Evolutionary conservation across 768 basidiomycete genomes (phyloP).

Genomic region (Leccinellum albellum): DNA sequence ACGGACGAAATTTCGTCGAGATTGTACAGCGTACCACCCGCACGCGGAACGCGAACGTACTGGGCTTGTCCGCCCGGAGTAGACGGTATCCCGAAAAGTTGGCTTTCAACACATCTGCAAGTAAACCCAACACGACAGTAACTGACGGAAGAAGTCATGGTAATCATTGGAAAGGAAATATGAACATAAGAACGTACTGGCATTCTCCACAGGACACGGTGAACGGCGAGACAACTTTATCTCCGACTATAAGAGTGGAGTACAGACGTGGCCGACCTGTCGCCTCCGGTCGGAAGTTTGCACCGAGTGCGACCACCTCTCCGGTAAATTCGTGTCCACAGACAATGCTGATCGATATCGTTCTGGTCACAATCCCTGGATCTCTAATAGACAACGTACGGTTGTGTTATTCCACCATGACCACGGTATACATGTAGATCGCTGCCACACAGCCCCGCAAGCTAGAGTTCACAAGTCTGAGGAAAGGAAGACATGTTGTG

Average conservation of each 20-base stretch:
- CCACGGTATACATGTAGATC: slow-evolving; percentile 76
- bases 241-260: slow-evolving; percentile 59
- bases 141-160: slow-evolving; percentile 32
- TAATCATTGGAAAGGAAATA: neutral
- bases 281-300: slow-evolving; percentile 44
- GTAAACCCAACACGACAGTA: slow-evolving; percentile 73
- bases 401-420: slow-evolving; percentile 46
- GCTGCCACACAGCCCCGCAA: slow-evolving; percentile 68
- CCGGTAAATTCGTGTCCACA: slow-evolving; percentile 81
- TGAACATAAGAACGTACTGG: slow-evolving; percentile 47
- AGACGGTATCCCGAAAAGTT: slow-evolving; percentile 61
- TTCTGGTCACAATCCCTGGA: neutral
- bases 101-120: slow-evolving; percentile 57
- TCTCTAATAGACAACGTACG: slow-evolving; percentile 38
- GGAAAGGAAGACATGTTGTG: neutral
- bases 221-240: slow-evolving; percentile 79
- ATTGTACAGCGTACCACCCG: slow-evolving; percentile 73
- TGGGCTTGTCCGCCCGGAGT: slow-evolving; percentile 78
- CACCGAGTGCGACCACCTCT: slow-evolving; percentile 63
- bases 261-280: slow-evolving; percentile 60
- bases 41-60: slow-evolving; percentile 73
- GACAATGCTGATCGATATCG: slow-evolving; percentile 42
- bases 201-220: slow-evolving; percentile 84
- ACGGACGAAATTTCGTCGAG: slow-evolving; percentile 43
- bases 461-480: slow-evolving; percentile 33